Conservation (phyloP, 345 rosid genomes). For the Mallotus nudiflorus region DNA sequence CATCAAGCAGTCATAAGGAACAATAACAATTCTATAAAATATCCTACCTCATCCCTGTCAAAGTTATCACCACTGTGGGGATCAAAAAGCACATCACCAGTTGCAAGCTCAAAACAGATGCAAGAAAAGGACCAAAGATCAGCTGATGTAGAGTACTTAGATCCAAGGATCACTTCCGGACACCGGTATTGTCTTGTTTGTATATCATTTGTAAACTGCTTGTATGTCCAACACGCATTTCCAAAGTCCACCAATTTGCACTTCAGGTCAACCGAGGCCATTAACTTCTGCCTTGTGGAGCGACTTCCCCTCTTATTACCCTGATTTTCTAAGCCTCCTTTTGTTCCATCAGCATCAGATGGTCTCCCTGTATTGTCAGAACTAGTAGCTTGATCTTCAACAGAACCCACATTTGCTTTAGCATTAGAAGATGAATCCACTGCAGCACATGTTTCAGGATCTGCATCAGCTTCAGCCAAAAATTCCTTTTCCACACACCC, state of each 20-base stretch:
- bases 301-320: constrained; percentile 48
- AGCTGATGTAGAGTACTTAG: constrained; percentile 74
- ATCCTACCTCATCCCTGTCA: constrained; percentile 72
- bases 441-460: constrained; percentile 39
- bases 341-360: constrained; percentile 46
- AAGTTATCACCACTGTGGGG: constrained; percentile 73
- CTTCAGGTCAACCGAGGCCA: constrained; percentile 48
- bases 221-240: constrained; percentile 81
- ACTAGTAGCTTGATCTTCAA: constrained; percentile 39
- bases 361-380: constrained; percentile 29
- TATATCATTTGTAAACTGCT: constrained; percentile 73
- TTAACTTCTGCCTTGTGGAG: constrained; percentile 46
- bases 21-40: constrained; percentile 1
- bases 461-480: constrained; percentile 35
- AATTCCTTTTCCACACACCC: constrained; percentile 50
- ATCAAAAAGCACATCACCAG: constrained; percentile 76
- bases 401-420: constrained; percentile 28
- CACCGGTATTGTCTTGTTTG: constrained; percentile 79
- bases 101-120: constrained; percentile 77
- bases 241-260: constrained; percentile 83
- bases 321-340: constrained; percentile 31
- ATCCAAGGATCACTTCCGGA: constrained; percentile 74
- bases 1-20: background rate
- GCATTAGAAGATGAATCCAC: constrained; percentile 30
- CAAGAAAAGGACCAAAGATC: constrained; percentile 84